Evolutionary conservation across 192 early-diverging fungal genomes (phyloP), one percentile per base, ranked within the genome.

Genomic region (Irineochytrium annulatum): DNA sequence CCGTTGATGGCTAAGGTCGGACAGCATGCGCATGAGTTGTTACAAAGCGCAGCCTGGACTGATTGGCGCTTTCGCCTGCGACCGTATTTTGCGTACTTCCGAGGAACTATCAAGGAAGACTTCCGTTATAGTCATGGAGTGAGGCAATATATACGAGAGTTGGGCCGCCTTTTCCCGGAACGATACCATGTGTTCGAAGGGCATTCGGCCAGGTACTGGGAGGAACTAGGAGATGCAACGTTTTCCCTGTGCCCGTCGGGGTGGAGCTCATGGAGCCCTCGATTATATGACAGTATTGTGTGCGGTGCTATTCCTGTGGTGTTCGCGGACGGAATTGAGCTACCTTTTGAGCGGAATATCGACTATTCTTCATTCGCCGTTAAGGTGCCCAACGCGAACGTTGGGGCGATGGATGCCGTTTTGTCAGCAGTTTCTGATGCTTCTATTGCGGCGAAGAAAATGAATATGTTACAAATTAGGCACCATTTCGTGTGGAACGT

Each of bases 171-270:
- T 6, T 34, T 28, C 17, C 62, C 62, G 14, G 57, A 64, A 0
- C 8, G 44, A 32, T 70, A 63, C 37, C 39, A 33, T 26, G 52
- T 70, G 8, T 8, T 34, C 16, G 54, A 54, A 26, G 53, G 39
- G 26, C 69, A 37, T 27, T 31, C 35, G 20, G 3, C 32, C 19
- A 29, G 39, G 14, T 70, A 70, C 43, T 70, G 69, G 69, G 1
- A 56, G 0, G 69, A 70, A 37, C 65, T 70, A 1, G 37, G 29
- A 20, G 39, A 70, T 19, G 34, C 69, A 14, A 56, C 57, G 55
- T 70, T 70, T 46, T 63, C 68, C 14, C 58, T 70, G 0, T 70
- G 69, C 31, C 69, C 69, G 0, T 57, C 51, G 2, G 69, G 69
- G 0, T 70, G 69, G 69, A 52, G 48, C 3, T 57, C 69, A 1